phyloP scores from a whole-genome alignment of 116 monocot genomes.

The Phalaenopsis hybrid region DNA sequence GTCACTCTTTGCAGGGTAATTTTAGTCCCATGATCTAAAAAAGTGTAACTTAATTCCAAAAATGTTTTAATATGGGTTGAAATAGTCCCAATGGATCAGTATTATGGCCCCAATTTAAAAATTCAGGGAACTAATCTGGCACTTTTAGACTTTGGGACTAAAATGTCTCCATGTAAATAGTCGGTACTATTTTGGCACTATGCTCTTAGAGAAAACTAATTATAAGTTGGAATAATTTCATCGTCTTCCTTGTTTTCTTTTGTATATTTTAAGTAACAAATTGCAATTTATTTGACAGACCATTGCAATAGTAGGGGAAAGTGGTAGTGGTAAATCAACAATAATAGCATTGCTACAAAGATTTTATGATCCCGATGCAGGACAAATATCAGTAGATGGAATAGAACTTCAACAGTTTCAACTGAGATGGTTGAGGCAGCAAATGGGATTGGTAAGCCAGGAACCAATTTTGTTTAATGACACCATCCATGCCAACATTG shows the following conservation, averaged over 20 bases:
- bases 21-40: too few relatives aligned
- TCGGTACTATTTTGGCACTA: too few relatives aligned
- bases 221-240: neutral
- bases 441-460: slow-evolving; percentile 53
- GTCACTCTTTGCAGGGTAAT: too few relatives aligned
- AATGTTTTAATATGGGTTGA: too few relatives aligned
- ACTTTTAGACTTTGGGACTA: too few relatives aligned
- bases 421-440: slow-evolving; percentile 48
- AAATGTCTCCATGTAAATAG: too few relatives aligned
- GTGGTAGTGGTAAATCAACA: slow-evolving; percentile 63
- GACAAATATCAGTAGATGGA: slow-evolving; percentile 45
- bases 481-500: slow-evolving; percentile 31
- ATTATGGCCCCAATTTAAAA: too few relatives aligned
- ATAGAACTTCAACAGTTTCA: slow-evolving; percentile 31
- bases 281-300: slow-evolving; percentile 22
- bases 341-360: slow-evolving; percentile 46
- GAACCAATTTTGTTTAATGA: slow-evolving; percentile 48
- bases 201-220: neutral
- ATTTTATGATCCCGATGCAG: slow-evolving; percentile 47
- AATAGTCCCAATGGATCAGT: too few relatives aligned
- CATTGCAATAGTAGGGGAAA: slow-evolving; percentile 54
- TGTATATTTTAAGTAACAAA: neutral
- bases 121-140: too few relatives aligned
- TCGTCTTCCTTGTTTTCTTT: neutral
- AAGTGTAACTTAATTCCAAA: too few relatives aligned